These are phyloP conservation scores for Nicotiana knightiana DNA, from an alignment of 257 asterid genomes.

Conservation along the genomic window DNA sequence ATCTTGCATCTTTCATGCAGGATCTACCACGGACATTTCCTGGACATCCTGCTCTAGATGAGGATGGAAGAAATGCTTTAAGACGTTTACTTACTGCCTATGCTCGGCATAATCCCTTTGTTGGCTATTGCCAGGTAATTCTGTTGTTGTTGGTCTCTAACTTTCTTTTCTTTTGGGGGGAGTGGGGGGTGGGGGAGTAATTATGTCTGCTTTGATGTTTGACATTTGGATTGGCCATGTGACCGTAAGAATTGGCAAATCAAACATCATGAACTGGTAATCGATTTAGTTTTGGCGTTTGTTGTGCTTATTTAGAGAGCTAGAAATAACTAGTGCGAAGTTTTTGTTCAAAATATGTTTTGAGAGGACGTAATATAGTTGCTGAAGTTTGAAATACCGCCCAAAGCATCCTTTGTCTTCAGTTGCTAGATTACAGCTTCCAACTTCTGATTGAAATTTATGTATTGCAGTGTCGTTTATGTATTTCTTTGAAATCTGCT, in stretches of 20 bases:
- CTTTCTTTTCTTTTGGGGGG: neutral
- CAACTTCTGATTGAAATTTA: neutral
- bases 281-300: neutral
- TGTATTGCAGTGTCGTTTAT: neutral
- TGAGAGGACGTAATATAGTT: neutral
- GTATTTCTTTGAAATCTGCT: neutral
- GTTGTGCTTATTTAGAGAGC: neutral
- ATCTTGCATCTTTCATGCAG: constrained; percentile 27
- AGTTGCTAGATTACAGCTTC: neutral
- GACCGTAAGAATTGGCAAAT: neutral
- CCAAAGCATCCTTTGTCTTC: neutral
- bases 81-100: constrained; percentile 91
- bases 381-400: neutral
- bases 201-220: neutral
- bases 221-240: neutral
- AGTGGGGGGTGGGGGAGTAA: neutral
- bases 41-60: constrained; percentile 93
- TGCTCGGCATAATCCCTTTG: constrained; percentile 91
- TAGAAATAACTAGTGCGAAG: neutral
- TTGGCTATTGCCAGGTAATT: constrained; percentile 92
- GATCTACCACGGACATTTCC: constrained; percentile 96
- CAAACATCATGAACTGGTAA: neutral
- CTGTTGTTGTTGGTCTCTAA: neutral
- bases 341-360: neutral
- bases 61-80: constrained; percentile 92